A percentile compares a stretch with the other conserved stretches of the same genome.
phyloP scores from a whole-genome alignment of 768 basidiomycete genomes.

The Mycena indigotica region DNA sequence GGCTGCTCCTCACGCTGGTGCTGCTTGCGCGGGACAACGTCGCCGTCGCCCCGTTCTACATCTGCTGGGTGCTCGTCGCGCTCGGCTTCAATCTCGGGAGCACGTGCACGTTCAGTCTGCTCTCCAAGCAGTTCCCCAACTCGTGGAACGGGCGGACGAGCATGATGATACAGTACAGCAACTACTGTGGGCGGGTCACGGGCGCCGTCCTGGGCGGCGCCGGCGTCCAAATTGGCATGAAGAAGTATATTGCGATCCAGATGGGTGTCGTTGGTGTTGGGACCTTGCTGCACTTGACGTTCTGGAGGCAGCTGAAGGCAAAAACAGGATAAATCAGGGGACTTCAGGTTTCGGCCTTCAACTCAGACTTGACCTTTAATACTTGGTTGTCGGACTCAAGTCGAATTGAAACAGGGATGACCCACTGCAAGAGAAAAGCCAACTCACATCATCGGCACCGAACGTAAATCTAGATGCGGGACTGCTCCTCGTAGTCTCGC shows the following conservation, averaged over 20 bases:
- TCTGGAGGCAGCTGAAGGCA: slow-evolving; percentile 3
- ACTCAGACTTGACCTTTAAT: no score
- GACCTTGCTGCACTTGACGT: neutral
- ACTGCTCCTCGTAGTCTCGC: no score
- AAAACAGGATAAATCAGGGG: slow-evolving; percentile 3
- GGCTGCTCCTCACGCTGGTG: slow-evolving; percentile 53
- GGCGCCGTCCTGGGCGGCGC: slow-evolving; percentile 71
- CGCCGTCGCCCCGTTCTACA: slow-evolving; percentile 49
- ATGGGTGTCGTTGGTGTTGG: slow-evolving; percentile 1
- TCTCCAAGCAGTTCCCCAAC: slow-evolving; percentile 69
- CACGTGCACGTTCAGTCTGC: slow-evolving; percentile 64
- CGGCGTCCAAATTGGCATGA: slow-evolving; percentile 2
- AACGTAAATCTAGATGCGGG: no score
- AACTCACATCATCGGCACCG: no score
- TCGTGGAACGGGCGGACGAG: slow-evolving; percentile 61
- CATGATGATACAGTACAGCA: slow-evolving; percentile 68
- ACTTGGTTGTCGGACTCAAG: no score
- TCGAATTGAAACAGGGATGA: no score
- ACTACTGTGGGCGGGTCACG: slow-evolving; percentile 63
- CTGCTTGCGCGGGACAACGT: slow-evolving; percentile 44
- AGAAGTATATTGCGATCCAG: neutral
- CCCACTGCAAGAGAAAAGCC: no score
- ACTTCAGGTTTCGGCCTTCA: no score
- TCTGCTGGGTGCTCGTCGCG: slow-evolving; percentile 62
- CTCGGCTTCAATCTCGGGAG: slow-evolving; percentile 75